These are phyloP conservation scores for Candida yuanshanica DNA, from an alignment of 805 yeast genomes.

Conservation along the genomic window DNA sequence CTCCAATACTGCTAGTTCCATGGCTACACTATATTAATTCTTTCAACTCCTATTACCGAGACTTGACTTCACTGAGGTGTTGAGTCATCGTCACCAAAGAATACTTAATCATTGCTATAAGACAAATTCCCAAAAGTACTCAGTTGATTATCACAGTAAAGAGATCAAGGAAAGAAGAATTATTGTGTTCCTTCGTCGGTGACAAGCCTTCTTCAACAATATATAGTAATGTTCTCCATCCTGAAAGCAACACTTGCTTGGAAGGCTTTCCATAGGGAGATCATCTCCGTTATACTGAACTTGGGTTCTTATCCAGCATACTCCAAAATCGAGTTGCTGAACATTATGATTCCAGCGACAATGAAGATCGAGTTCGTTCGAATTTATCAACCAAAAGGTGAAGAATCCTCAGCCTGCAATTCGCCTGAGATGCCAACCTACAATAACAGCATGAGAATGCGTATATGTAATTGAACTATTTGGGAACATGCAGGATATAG, in stretches of 20 bases:
- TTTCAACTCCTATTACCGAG: slow-evolving; percentile 75
- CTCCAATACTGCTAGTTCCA: slow-evolving; percentile 78
- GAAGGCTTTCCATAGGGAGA: slow-evolving; percentile 81
- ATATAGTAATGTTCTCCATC: slow-evolving; percentile 69
- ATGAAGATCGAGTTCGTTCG: slow-evolving; percentile 83
- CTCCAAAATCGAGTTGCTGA: slow-evolving; percentile 91
- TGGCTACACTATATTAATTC: slow-evolving; percentile 92
- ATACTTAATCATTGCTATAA: slow-evolving; percentile 8
- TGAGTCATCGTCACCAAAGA: slow-evolving; percentile 4
- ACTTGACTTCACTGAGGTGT: slow-evolving; percentile 75
- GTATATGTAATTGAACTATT: slow-evolving; percentile 62
- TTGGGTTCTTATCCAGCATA: slow-evolving; percentile 88
- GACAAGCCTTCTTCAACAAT: slow-evolving; percentile 69
- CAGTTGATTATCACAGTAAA: slow-evolving; percentile 55
- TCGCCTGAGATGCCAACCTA: slow-evolving; percentile 81
- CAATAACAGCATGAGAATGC: slow-evolving; percentile 64
- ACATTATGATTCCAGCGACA: slow-evolving; percentile 69
- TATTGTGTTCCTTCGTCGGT: slow-evolving; percentile 87
- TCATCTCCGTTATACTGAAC: slow-evolving; percentile 85
- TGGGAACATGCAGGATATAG: slow-evolving; percentile 76
- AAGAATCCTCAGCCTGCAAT: slow-evolving; percentile 66
- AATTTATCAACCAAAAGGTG: slow-evolving; percentile 77
- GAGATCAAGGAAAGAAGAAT: slow-evolving; percentile 61
- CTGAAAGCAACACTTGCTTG: slow-evolving; percentile 87
- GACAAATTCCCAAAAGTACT: slow-evolving; percentile 65